A percentile compares a stretch with the other conserved stretches of the same genome.
phyloP scores from a whole-genome alignment of 306 rosid genomes.

The Trifolium subterraneum region DNA sequence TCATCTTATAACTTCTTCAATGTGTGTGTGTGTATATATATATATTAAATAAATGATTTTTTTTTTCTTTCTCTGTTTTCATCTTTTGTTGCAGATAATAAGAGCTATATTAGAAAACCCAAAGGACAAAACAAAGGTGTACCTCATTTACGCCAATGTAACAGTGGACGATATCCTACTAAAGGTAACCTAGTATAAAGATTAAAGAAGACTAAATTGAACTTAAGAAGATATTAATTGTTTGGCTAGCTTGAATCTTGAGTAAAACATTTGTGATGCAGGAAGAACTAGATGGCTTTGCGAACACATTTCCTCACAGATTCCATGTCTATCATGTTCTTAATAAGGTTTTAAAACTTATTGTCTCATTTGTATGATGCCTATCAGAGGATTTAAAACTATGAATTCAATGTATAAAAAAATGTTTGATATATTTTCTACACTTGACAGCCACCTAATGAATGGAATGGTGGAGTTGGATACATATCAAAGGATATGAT shows the following conservation, averaged over 20 bases:
- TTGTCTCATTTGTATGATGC: neutral
- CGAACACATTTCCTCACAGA: constrained; percentile 36
- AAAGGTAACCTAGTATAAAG: constrained; percentile 45
- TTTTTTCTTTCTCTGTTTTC: neutral
- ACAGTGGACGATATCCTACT: constrained; percentile 67
- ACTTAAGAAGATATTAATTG: neutral
- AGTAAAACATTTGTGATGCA: constrained; percentile 25
- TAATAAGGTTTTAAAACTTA: constrained; percentile 43
- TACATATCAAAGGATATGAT: constrained; percentile 49
- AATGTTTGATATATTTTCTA: neutral
- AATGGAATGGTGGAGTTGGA: constrained; percentile 63
- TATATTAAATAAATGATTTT: neutral
- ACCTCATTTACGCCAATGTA: constrained; percentile 72
- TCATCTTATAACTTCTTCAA: neutral
- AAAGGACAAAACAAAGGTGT: constrained; percentile 61
- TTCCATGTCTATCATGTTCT: constrained; percentile 56
- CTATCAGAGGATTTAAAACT: neutral
- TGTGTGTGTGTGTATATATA: no score
- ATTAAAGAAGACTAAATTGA: neutral
- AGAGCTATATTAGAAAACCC: constrained; percentile 78
- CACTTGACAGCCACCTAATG: constrained; percentile 51
- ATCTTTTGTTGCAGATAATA: constrained; percentile 51
- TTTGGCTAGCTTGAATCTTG: neutral
- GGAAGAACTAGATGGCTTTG: constrained; percentile 55
- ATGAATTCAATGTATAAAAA: neutral